phyloP scores from a whole-genome alignment of 805 yeast species.

The Wickerhamomyces xylosicus region DNA sequence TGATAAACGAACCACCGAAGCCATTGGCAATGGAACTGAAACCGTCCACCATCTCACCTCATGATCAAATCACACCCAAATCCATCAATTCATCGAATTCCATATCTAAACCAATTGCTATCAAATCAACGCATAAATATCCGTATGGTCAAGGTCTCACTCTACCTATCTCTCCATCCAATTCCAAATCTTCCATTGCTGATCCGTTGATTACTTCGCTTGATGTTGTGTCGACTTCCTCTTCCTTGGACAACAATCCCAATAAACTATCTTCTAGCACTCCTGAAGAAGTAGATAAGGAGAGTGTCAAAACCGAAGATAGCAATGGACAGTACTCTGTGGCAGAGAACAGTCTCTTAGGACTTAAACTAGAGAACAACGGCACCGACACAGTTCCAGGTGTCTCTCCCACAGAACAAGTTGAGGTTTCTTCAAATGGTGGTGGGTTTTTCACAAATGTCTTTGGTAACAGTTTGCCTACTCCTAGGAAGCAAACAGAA shows the following conservation, averaged over 20 bases:
- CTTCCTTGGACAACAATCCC: neutral
- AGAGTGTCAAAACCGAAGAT: constrained; percentile 14
- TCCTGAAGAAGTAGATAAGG: constrained; percentile 1
- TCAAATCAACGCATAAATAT: neutral
- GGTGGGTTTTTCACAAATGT: constrained; percentile 14
- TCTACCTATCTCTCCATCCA: no score
- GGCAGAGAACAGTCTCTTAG: neutral
- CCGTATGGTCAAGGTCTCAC: no score
- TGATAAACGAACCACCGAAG: constrained; percentile 6
- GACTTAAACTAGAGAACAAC: constrained; percentile 1
- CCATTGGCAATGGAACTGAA: constrained; percentile 1
- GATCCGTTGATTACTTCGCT: no score
- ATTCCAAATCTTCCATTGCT: no score
- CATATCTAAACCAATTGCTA: no score
- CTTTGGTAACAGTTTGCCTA: constrained; percentile 8
- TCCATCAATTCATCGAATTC: no score
- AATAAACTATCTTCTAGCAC: constrained; percentile 13
- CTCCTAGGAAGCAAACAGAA: constrained; percentile 3
- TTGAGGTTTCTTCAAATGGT: neutral
- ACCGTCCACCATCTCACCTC: constrained; percentile 1
- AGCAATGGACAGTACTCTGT: constrained; percentile 6
- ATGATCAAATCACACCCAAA: constrained; percentile 1
- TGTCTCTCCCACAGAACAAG: no score
- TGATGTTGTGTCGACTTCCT: no score
- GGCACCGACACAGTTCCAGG: constrained; percentile 11